Percentiles rank a stretch among this genome's conserved stretches.
Conservation (phyloP, 495 filamentous ascomycete species). For the Neurospora hispaniola region DNA sequence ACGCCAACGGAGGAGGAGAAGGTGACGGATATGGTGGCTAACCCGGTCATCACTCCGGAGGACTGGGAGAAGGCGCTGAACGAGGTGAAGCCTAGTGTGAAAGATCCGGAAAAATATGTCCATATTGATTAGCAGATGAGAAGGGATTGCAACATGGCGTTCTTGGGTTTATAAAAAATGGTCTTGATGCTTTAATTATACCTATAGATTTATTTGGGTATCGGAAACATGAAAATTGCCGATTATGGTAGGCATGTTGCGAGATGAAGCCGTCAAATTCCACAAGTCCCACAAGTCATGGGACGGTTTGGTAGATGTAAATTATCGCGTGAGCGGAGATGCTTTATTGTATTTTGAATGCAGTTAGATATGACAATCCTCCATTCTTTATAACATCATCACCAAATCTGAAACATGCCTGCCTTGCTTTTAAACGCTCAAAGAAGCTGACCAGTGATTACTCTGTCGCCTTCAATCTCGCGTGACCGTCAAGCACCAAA, state of each 20-base stretch:
- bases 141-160: background rate
- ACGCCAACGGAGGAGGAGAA: constrained; percentile 1
- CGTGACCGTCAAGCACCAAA: background rate
- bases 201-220: background rate
- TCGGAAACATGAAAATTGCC: background rate
- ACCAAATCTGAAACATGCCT: background rate
- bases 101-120: constrained; percentile 33
- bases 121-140: background rate
- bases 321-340: background rate
- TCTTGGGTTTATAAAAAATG: background rate
- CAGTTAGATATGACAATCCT: background rate
- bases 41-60: constrained; percentile 45
- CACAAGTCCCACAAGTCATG: background rate
- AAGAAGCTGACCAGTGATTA: background rate
- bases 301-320: background rate
- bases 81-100: constrained; percentile 73
- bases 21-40: constrained; percentile 9
- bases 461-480: background rate
- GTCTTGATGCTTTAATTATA: background rate
- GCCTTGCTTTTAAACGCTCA: background rate
- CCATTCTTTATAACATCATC: background rate
- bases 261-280: background rate
- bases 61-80: constrained; percentile 70
- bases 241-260: background rate
- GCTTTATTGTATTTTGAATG: background rate